Conservation (phyloP, 2,329 filamentous ascomycete species). For the Triangularia setosa region DNA sequence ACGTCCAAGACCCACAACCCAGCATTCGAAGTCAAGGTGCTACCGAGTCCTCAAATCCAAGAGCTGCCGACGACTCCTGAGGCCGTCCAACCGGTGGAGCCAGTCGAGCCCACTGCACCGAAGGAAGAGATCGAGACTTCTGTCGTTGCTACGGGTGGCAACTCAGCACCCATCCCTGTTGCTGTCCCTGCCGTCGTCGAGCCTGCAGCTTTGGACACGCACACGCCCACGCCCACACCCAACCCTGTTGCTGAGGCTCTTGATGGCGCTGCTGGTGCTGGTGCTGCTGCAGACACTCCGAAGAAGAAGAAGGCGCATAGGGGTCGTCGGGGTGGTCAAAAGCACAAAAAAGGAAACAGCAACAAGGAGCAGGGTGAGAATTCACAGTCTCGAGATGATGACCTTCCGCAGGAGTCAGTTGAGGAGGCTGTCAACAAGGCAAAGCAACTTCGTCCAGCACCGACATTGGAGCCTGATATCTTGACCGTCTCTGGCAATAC, state of each 20-base stretch:
- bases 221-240: not conserved
- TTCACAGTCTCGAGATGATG: constrained; percentile 49
- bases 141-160: not conserved
- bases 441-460: constrained; percentile 51
- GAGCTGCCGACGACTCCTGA: not conserved
- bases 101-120: not conserved
- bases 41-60: not conserved
- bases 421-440: constrained; percentile 60
- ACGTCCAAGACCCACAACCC: constrained; percentile 30
- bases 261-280: constrained; percentile 27
- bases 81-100: not conserved
- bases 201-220: not conserved
- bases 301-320: constrained; percentile 68
- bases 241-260: constrained; percentile 17
- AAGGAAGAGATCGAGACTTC: not conserved
- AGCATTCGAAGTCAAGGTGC: not conserved
- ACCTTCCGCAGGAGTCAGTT: constrained; percentile 42
- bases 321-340: constrained; percentile 67
- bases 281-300: constrained; percentile 39
- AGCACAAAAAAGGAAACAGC: constrained; percentile 53
- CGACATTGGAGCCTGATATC: constrained; percentile 58
- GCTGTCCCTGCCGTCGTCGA: not conserved
- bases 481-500: constrained; percentile 55
- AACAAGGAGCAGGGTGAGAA: constrained; percentile 48
- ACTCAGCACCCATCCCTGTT: not conserved